phyloP scores from a whole-genome alignment of 2,329 filamentous ascomycete species.

The Fusarium guadeloupense region DNA sequence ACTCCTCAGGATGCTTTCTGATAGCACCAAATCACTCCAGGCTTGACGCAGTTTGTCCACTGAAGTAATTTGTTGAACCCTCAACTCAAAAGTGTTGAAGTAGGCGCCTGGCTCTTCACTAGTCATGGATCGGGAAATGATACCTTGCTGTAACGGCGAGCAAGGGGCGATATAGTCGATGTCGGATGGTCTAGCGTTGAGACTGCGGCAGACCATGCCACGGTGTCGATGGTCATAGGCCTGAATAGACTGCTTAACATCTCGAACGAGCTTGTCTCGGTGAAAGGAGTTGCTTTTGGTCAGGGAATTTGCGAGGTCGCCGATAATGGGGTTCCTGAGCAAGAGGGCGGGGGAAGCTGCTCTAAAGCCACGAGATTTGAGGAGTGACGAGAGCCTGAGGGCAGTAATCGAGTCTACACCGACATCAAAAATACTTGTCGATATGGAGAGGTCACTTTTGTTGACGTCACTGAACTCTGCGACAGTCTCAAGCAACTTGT shows the following conservation, averaged over 20 bases:
- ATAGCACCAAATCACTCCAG: conserved; percentile 63
- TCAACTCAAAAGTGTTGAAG: conserved; percentile 78
- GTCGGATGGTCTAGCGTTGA: conserved; percentile 60
- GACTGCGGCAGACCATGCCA: conserved; percentile 58
- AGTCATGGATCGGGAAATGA: conserved; percentile 75
- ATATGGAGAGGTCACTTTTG: conserved; percentile 55
- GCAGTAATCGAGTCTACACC: conserved; percentile 90
- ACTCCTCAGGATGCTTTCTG: conserved; percentile 74
- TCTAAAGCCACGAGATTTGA: conserved; percentile 71
- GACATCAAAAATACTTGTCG: conserved; percentile 81
- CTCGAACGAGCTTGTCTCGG: conserved; percentile 47
- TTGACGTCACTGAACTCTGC: conserved; percentile 60
- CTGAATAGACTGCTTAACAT: conserved; percentile 67
- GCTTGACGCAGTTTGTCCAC: conserved; percentile 60
- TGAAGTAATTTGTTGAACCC: conserved; percentile 58
- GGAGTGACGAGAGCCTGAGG: conserved; percentile 70
- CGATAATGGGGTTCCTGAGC: conserved; percentile 67
- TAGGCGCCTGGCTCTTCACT: conserved; percentile 68
- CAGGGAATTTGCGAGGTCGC: conserved; percentile 56
- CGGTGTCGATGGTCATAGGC: conserved; percentile 72
- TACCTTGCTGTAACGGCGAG: conserved; percentile 86
- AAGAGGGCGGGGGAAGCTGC: conserved; percentile 71
- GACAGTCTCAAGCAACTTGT: conserved; percentile 63
- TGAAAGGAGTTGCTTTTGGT: conserved; percentile 17
- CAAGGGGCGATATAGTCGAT: conserved; percentile 83